Base-by-base conservation (phyloP, 345 rosid species). In the Brassica juncea region DNA sequence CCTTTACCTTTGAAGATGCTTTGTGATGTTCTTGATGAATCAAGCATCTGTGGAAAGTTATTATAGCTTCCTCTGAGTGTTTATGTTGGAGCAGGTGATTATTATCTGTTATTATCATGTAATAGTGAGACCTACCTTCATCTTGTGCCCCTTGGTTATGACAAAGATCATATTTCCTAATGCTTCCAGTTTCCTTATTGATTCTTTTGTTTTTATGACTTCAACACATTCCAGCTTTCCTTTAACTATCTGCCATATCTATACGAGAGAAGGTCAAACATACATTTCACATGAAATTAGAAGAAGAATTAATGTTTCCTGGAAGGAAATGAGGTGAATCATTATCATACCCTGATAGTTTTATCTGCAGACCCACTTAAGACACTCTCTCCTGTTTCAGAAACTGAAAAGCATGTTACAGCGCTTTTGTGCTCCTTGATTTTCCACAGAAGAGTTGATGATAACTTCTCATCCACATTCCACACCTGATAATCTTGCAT, bases 361-460 rank as follows among this genome's bases (percentile, higher is more conserved):
- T 86, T 90, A 84, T 94, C 99, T 25, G 87, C 78, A 69, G 97
- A 94, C 52, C 97, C 99, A 84, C 97, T 94, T 74, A 94, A 80
- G 77, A 94, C 86, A 80, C 85, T 83, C 58, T 92, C 97, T 70
- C 97, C 92, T 60, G 86, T 81, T 86, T 90, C 92, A 28, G 79
- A 86, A 47, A 92, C 86, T 66, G 95, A 85, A 82, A 94, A 91
- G 78, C 97, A 90, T 52, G 95, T 88, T 70, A 94, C 97, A 1
- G 88, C 77, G 76, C 88, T 83, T 67, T 86, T 92, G 82, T 94
- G 97, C 75, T 87, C 97, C 90, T 88, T 91, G 60, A 75, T 71
- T 76, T 89, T 85, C 90, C 87, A 90, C 68, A 88, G 31, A 62
- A 91, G 89, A 16, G 87, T 77, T 37, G 97, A 78, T 52, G 86